Evolutionary conservation across 768 basidiomycete genomes (phyloP).

Genomic region (Mycena albidolilacea): DNA sequence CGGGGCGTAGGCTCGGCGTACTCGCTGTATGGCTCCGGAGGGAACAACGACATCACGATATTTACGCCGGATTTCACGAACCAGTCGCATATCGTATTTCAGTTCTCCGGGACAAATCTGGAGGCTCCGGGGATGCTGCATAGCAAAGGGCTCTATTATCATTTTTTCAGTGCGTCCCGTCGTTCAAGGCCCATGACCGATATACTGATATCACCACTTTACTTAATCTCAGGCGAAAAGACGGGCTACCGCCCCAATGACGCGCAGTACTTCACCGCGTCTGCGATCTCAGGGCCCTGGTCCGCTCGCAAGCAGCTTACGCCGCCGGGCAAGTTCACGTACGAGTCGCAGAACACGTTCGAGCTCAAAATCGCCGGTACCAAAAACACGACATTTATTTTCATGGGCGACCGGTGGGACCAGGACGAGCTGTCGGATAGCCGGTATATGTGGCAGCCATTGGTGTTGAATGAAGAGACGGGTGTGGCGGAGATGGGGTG

Average conservation of each 20-base stretch:
- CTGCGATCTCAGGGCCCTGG: constrained; percentile 29
- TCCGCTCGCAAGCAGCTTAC: constrained; percentile 31
- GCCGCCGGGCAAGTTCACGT: constrained; percentile 26
- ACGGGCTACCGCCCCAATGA: constrained; percentile 34
- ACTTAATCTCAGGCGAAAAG: constrained; percentile 28
- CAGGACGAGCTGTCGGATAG: constrained; percentile 29
- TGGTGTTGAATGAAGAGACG: constrained; percentile 26
- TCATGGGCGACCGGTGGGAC: constrained; percentile 31
- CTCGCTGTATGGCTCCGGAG: constrained; percentile 31
- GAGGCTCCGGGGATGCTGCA: constrained; percentile 34
- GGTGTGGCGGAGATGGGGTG: constrained; percentile 24
- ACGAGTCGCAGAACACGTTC: constrained; percentile 31
- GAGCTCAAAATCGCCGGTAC: constrained; percentile 30
- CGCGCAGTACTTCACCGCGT: constrained; percentile 32
- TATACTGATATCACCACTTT: constrained; percentile 15
- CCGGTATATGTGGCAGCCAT: constrained; percentile 32
- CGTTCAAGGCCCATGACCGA: constrained; percentile 9
- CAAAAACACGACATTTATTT: constrained; percentile 30
- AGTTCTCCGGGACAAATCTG: constrained; percentile 33
- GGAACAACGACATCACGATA: constrained; percentile 35
- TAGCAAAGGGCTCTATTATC: constrained; percentile 26
- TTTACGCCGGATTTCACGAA: constrained; percentile 29
- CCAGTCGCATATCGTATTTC: constrained; percentile 29
- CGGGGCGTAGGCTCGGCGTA: constrained; percentile 25
- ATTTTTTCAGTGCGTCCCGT: constrained; percentile 32